Evolutionary conservation across 805 yeast genomes (phyloP).

Genomic region (Metschnikowia cubensis): DNA sequence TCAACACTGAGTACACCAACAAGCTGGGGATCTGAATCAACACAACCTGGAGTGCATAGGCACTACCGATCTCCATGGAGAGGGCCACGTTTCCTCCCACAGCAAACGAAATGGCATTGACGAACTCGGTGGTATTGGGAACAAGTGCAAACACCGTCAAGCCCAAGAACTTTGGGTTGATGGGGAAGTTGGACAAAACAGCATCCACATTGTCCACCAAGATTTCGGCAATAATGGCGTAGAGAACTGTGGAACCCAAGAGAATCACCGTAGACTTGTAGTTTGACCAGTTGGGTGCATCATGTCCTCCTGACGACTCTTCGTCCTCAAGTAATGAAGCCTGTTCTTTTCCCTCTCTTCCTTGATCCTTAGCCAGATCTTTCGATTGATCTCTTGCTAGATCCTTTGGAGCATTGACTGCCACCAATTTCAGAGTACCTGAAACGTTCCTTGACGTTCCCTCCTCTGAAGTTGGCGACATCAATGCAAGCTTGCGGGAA

Average conservation of each 20-base stretch:
- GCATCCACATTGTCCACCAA: slow-evolving; percentile 89
- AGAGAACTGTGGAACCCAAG: slow-evolving; percentile 76
- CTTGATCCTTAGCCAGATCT: neutral
- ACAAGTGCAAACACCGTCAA: slow-evolving; percentile 92
- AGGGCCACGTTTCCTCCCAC: slow-evolving; percentile 93
- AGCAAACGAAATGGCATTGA: slow-evolving; percentile 96
- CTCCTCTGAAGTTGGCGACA: neutral
- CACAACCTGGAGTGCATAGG: slow-evolving; percentile 94
- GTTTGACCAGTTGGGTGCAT: slow-evolving; percentile 96
- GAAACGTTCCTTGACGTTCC: neutral
- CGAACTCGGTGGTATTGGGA: slow-evolving; percentile 94
- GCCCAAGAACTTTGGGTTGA: slow-evolving; percentile 88
- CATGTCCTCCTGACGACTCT: slow-evolving; percentile 63
- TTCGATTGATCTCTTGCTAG: neutral
- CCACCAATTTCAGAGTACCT: neutral
- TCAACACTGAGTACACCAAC: slow-evolving; percentile 63
- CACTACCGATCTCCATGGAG: slow-evolving; percentile 97
- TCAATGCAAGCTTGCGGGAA: neutral
- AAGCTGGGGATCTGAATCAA: slow-evolving; percentile 88
- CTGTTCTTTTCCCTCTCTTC: neutral
- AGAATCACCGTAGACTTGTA: slow-evolving; percentile 77
- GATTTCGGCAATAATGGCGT: slow-evolving; percentile 92
- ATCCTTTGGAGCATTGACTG: neutral
- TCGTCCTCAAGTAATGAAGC: slow-evolving; percentile 1
- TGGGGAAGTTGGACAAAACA: slow-evolving; percentile 72